These are phyloP conservation scores for Trypanosoma platydactyli DNA, from an alignment of 208 protist species.

Conservation along the genomic window DNA sequence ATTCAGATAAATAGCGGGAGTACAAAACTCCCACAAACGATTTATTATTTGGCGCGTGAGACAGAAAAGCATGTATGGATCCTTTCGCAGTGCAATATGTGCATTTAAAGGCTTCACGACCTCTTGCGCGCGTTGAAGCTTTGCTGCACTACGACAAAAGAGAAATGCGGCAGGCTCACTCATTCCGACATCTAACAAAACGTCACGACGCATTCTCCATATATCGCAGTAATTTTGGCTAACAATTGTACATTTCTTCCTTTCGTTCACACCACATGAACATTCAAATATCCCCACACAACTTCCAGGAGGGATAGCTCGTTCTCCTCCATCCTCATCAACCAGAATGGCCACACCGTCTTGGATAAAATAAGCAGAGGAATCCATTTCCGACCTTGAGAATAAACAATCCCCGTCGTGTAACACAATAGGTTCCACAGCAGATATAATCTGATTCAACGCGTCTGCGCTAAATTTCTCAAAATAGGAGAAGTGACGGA, in stretches of 20 bases:
- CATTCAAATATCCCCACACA: constrained; percentile 90
- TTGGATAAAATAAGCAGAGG: constrained; percentile 83
- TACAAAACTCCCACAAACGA: constrained; percentile 62
- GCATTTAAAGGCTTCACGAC: constrained; percentile 44
- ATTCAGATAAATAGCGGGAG: constrained; percentile 68
- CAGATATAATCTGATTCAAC: constrained; percentile 56
- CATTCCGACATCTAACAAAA: constrained; percentile 84
- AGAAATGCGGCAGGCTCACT: constrained; percentile 81
- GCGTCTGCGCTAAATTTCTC: constrained; percentile 60
- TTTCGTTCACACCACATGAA: constrained; percentile 78
- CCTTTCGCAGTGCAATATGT: constrained; percentile 42
- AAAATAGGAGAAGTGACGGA: constrained; percentile 83
- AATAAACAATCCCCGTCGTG: constrained; percentile 80
- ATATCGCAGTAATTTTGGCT: constrained; percentile 90
- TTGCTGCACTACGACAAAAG: constrained; percentile 71
- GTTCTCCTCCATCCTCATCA: constrained; percentile 39
- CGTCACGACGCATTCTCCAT: constrained; percentile 72
- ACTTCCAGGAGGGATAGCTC: constrained; percentile 51
- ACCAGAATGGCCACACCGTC: constrained; percentile 68
- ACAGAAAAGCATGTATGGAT: constrained; percentile 78
- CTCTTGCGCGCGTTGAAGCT: constrained; percentile 49
- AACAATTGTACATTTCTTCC: constrained; percentile 66
- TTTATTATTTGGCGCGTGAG: constrained; percentile 38
- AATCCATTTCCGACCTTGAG: constrained; percentile 57
- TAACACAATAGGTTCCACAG: constrained; percentile 81